These are phyloP conservation scores for Ordospora colligata DNA, from an alignment of 371 early-diverging fungal species.

Conservation along the genomic window DNA sequence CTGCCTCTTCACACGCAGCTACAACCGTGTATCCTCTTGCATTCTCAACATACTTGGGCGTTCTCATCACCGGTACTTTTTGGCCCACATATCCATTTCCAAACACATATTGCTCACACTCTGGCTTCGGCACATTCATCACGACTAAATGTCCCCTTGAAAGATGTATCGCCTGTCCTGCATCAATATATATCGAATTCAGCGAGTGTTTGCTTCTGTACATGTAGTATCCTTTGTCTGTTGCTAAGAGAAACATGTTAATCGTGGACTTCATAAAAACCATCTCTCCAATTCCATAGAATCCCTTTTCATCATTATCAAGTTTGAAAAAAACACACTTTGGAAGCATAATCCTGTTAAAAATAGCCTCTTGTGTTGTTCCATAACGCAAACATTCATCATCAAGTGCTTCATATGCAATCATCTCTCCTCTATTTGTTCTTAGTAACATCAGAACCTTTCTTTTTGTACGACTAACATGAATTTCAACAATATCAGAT, in stretches of 20 bases:
- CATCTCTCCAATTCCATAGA: background rate
- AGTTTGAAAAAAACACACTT: background rate
- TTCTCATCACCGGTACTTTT: background rate
- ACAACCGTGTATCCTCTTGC: slow-evolving; percentile 11
- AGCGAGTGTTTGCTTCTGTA: background rate
- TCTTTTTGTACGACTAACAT: background rate
- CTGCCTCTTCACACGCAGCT: background rate
- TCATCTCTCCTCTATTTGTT: background rate
- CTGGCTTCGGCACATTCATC: background rate
- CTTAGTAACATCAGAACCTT: background rate
- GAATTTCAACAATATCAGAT: too few relatives aligned
- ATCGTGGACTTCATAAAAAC: background rate
- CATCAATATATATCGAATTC: background rate
- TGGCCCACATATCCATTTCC: background rate
- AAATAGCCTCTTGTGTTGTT: background rate
- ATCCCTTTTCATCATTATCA: background rate
- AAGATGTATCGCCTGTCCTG: background rate
- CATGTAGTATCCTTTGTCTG: background rate
- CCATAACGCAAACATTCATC: background rate
- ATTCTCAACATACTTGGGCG: slow-evolving; percentile 16
- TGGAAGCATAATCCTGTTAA: background rate
- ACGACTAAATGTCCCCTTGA: background rate
- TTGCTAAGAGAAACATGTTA: background rate
- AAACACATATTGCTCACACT: background rate
- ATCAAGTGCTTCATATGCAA: background rate